Conservation (phyloP, 108 stramenopile genomes). For the Bacterosira constricta region DNA sequence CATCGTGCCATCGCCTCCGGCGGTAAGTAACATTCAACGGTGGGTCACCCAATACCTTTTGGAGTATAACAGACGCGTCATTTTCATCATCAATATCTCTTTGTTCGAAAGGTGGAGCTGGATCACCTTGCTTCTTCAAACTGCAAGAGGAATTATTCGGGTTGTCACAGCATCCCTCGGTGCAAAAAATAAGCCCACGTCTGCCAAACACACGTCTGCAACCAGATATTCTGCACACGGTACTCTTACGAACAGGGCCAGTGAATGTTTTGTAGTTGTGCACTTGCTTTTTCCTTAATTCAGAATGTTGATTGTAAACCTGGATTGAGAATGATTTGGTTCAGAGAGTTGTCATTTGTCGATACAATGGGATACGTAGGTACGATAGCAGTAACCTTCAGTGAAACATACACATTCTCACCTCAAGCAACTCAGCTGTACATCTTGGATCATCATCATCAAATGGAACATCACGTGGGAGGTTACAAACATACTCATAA, state of each 20-base stretch:
- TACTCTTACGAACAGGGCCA: constrained; percentile 47
- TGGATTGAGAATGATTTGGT: too few species aligned
- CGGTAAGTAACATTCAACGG: constrained; percentile 51
- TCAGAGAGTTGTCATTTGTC: background rate
- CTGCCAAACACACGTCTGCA: constrained; percentile 61
- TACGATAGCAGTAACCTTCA: background rate
- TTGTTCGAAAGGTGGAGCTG: constrained; percentile 47
- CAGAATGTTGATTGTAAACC: constrained; percentile 41
- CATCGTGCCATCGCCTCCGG: constrained; percentile 51
- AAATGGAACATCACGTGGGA: constrained; percentile 39
- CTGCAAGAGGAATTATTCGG: constrained; percentile 14
- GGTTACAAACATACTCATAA: constrained; percentile 23
- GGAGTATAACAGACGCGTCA: constrained; percentile 49
- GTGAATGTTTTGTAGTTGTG: constrained; percentile 42
- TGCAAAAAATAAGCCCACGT: constrained; percentile 53
- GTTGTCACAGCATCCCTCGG: constrained; percentile 48
- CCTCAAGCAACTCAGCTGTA: constrained; percentile 41
- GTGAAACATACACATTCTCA: background rate
- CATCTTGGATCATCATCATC: constrained; percentile 32
- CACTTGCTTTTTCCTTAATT: constrained; percentile 35
- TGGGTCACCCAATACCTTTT: constrained; percentile 49
- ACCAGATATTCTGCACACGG: constrained; percentile 33
- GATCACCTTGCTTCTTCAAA: constrained; percentile 44
- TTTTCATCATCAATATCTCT: constrained; percentile 59
- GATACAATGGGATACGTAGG: background rate